Evolutionary conservation across 768 basidiomycete species (phyloP), one percentile per base, ranked within the genome.

Genomic region (Gyrodon lividus): DNA sequence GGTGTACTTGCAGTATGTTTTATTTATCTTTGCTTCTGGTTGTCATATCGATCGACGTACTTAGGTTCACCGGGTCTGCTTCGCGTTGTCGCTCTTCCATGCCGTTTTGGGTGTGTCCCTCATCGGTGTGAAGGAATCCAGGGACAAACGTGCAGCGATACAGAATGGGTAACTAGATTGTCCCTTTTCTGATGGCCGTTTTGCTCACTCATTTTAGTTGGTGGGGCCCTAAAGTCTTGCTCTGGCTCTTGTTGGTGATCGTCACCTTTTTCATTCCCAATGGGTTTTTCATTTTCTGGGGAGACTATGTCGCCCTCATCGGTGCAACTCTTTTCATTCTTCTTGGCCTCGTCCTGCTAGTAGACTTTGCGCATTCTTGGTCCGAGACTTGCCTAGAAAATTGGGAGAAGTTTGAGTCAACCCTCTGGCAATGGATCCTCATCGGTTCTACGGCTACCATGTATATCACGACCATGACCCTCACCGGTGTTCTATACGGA

Each of bases 291-390:
- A 94, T 98, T 74, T 91, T 97, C 69, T 98, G 93, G 89, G 95
- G 94, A 30, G 93, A 95, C 59, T 96, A 97, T 63, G 72, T 92
- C 54, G 81, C 95, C 20, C 80, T 97, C 38, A 83, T 98, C 49
- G 97, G 97, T 33, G 92, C 96, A 0, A 92, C 89, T 6, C 67
- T 94, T 54, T 99, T 99, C 75, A 98, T 99, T 66, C 84, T 98
- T 30, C 87, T 99, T 57, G 97, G 97, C 42, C 86, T 99, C 24
- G 92, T 99, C 51, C 86, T 99, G 39, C 85, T 99, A 51, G 89
- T 99, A 70, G 97, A 99, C 74, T 98, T 98, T 63, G 97, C 97
- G 2, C 97, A 99, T 67, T 89, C 92, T 5, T 98, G 95, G 95
- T 92, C 93, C 14, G 97, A 99, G 71, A 95, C 85, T 6, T 98